These are phyloP conservation scores for Pseudocohnilembus persalinus DNA, from an alignment of 169 alveolate genomes.

Conservation along the genomic window DNA sequence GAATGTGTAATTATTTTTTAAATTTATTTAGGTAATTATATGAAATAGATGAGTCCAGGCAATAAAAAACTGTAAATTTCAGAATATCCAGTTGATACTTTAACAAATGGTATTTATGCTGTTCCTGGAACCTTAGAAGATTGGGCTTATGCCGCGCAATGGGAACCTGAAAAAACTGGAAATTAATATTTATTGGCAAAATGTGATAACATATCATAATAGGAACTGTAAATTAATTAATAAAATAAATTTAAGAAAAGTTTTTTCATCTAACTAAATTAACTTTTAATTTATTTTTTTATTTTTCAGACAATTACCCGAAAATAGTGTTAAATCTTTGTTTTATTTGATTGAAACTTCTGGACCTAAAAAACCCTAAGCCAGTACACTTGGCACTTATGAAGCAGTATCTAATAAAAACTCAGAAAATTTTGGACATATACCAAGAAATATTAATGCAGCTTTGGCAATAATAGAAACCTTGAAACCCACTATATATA, in stretches of 20 bases:
- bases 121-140: constrained; percentile 23
- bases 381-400: not conserved
- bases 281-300: too few species aligned
- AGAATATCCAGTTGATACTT: not conserved
- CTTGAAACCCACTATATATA: not conserved
- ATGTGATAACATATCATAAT: constrained; percentile 6
- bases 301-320: not conserved
- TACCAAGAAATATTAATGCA: constrained; percentile 15
- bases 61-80: not conserved
- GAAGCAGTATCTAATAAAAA: not conserved
- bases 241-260: too few species aligned
- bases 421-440: constrained; percentile 1
- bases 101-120: constrained; percentile 9
- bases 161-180: not conserved
- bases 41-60: not conserved
- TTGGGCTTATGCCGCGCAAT: constrained; percentile 26
- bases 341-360: constrained; percentile 21
- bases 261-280: not conserved
- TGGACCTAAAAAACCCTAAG: not conserved
- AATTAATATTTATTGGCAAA: not conserved
- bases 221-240: constrained; percentile 7
- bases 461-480: constrained; percentile 18
- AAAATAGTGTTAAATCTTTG: constrained; percentile 3
- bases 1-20: too few species aligned
- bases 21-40: not conserved